A percentile compares a stretch with the other conserved stretches of the same genome.
These are phyloP conservation scores for Eruca vesicaria DNA, from an alignment of 441 rosid genomes.

Conservation along the genomic window DNA sequence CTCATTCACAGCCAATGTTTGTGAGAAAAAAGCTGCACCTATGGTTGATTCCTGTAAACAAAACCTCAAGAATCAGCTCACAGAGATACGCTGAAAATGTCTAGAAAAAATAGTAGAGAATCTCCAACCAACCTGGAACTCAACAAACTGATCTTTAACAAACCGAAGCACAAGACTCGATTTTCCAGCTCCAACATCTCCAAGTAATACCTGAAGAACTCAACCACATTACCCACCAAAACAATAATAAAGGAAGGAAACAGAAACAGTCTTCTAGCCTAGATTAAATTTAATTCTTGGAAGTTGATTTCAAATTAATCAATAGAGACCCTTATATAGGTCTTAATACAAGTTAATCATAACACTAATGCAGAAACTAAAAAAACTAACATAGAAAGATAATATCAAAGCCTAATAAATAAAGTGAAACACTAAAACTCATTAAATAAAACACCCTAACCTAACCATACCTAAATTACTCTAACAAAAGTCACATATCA, in stretches of 20 bases:
- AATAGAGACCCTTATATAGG: neutral
- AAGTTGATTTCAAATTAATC: neutral
- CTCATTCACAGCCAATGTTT: neutral
- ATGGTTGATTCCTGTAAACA: neutral
- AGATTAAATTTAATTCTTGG: neutral
- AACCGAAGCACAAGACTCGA: neutral
- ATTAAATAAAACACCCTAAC: neutral
- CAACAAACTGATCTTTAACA: neutral
- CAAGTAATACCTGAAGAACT: neutral
- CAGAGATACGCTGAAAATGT: neutral
- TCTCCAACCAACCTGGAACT: neutral
- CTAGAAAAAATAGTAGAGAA: neutral
- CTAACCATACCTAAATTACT: neutral
- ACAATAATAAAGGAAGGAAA: neutral
- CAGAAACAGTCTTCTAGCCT: neutral
- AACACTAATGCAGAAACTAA: neutral
- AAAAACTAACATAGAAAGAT: neutral
- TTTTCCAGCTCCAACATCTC: neutral
- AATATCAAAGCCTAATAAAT: neutral
- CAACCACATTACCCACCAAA: neutral
- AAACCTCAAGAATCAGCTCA: neutral
- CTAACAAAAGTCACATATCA: neutral
- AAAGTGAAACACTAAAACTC: neutral
- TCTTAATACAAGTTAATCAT: neutral
- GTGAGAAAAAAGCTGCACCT: neutral